Evolutionary conservation across 331 rosid species (phyloP), one percentile per base, ranked within the genome.

Genomic region (Dryas integrifolia): DNA sequence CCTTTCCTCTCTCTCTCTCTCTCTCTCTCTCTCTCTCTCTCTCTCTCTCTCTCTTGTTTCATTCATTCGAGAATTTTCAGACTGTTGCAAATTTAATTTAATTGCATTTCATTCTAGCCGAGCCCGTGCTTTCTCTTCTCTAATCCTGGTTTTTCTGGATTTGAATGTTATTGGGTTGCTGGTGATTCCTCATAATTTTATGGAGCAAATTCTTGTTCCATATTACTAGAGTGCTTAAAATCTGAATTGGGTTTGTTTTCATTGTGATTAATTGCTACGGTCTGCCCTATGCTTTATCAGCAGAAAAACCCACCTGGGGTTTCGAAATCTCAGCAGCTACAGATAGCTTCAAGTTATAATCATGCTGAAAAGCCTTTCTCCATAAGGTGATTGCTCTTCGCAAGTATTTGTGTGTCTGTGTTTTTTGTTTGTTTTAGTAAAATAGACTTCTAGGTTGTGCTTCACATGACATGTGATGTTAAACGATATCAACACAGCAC

Each of bases 381-480:
- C 9, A 72, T 88, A 69, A 88, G 95, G 95, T 88, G 72, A 68
- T 7, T 77, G 26, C 3, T 6, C 58, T 71, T 71, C 43, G 47
- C 53, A 5, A 21, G 11, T n/a, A 46, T 61, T 30, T 30, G 35
- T 30, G 35, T 51, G 13, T 16, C 6, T 46, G 24, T 48, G 69
- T 65, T 47, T 18, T 38, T 24, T 60, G 4, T 5, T 30, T 30
- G 58, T 26, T 72, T 8, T 38, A 1, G 44, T 58, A 13, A 13
- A 16, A 41, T 44, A 13, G 6, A 49, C 14, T 68, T 58, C n/a
- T 59, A 60, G 38, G 40, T 48, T 65, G 2, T 72, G 82, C 40
- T 68, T 60, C 41, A 5, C 57, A 41, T 76, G 53, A 2, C 61
- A 58, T 51, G 18, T 21, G 39, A 30, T 30, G 35, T 30, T 30